These are phyloP conservation scores for Sisymbrium altissimum DNA, from an alignment of 345 rosid species.

Conservation along the genomic window DNA sequence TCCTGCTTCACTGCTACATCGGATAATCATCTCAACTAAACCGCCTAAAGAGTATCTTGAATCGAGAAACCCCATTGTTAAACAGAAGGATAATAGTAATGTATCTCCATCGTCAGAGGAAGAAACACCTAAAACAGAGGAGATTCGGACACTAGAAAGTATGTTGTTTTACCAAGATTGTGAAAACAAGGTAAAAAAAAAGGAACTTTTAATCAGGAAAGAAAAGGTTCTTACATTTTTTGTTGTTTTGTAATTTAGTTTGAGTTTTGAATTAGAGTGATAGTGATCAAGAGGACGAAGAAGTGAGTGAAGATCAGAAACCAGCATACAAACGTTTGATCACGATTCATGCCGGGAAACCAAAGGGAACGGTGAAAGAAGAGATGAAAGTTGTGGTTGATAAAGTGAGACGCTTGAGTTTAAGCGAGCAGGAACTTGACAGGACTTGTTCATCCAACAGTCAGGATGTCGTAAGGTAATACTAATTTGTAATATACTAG, in stretches of 20 bases:
- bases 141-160: constrained; percentile 30
- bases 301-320: constrained; percentile 31
- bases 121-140: constrained; percentile 35
- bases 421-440: constrained; percentile 69
- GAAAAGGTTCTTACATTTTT: neutral
- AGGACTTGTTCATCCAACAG: constrained; percentile 51
- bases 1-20: constrained; percentile 64
- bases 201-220: neutral
- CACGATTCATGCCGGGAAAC: constrained; percentile 58
- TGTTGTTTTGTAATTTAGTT: neutral
- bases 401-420: constrained; percentile 69
- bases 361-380: constrained; percentile 47
- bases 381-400: constrained; percentile 40
- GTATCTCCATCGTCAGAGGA: constrained; percentile 45
- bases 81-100: constrained; percentile 35
- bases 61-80: constrained; percentile 32
- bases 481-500: neutral
- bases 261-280: constrained; percentile 34
- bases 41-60: constrained; percentile 89
- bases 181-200: constrained; percentile 38
- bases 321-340: constrained; percentile 46
- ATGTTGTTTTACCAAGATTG: constrained; percentile 28
- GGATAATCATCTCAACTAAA: constrained; percentile 87
- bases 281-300: constrained; percentile 45
- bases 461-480: constrained; percentile 58